Percentiles rank a stretch among this genome's conserved stretches.
Evolutionary conservation across 148 eudicot genomes (phyloP).

Genomic region (Nyssa sinensis): DNA sequence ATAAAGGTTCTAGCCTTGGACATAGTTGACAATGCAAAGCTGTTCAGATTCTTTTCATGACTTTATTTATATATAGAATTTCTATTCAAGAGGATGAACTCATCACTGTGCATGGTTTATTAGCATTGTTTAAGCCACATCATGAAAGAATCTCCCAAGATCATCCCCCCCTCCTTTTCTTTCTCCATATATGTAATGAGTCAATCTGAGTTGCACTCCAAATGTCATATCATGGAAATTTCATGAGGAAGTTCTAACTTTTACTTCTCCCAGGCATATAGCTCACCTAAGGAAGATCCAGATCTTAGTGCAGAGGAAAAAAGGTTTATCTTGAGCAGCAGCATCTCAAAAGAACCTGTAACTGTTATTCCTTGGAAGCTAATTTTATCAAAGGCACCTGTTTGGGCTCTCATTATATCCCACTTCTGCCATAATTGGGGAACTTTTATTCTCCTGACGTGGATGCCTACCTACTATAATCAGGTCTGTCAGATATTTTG

Average conservation of each 20-base stretch:
- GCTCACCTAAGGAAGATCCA: slow-evolving; percentile 89
- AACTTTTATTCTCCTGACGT: slow-evolving; percentile 92
- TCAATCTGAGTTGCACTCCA: background rate
- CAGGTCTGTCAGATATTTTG: slow-evolving; percentile 59
- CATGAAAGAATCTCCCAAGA: too few relatives aligned
- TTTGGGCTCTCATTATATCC: slow-evolving; percentile 98
- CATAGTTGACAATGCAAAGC: background rate
- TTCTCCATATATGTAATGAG: too few relatives aligned
- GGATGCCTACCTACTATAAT: slow-evolving; percentile 99
- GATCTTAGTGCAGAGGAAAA: slow-evolving; percentile 65
- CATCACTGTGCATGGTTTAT: background rate
- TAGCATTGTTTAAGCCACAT: background rate
- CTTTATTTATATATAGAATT: background rate
- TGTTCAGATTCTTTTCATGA: background rate
- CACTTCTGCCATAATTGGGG: slow-evolving; percentile 99
- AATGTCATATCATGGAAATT: background rate
- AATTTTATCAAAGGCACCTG: slow-evolving; percentile 87
- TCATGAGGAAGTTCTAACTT: background rate
- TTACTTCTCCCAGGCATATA: slow-evolving; percentile 56
- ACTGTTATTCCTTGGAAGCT: slow-evolving; percentile 87
- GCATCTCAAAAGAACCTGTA: slow-evolving; percentile 70
- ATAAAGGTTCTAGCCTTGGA: background rate
- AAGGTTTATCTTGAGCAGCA: slow-evolving; percentile 60
- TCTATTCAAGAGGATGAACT: background rate
- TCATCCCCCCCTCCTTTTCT: too few relatives aligned